phyloP scores from a whole-genome alignment of 371 early-diverging fungal species.

The Gilbertella persicaria region DNA sequence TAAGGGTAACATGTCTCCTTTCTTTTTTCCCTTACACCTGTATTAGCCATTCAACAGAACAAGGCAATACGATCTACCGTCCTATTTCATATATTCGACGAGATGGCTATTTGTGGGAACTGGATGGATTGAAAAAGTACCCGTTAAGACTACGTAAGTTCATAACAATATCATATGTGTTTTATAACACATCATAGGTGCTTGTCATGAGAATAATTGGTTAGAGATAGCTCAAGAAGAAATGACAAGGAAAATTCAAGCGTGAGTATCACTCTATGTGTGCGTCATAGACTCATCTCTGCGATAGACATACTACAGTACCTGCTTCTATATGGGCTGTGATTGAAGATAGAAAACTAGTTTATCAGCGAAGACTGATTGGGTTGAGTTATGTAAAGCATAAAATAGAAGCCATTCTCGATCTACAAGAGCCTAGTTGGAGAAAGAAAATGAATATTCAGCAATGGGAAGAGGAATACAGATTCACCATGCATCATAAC shows the following conservation, averaged over 20 bases:
- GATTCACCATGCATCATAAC: slow-evolving; percentile 9
- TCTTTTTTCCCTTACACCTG: background rate
- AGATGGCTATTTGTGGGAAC: slow-evolving; percentile 48
- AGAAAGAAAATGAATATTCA: background rate
- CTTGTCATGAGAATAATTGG: slow-evolving; percentile 21
- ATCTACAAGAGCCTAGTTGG: slow-evolving; percentile 22
- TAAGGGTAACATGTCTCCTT: background rate
- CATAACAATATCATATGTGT: background rate
- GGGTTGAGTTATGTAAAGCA: slow-evolving; percentile 13
- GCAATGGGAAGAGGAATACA: slow-evolving; percentile 29
- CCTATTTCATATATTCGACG: slow-evolving; percentile 35
- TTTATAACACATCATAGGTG: background rate
- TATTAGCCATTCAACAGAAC: background rate
- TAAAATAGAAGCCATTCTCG: slow-evolving; percentile 17
- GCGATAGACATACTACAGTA: no score
- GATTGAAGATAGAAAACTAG: slow-evolving; percentile 19
- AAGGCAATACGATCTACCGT: slow-evolving; percentile 35
- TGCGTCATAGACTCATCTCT: no score
- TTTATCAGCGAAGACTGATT: slow-evolving; percentile 20
- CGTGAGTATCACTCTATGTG: slow-evolving; percentile 9
- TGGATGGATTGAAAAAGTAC: slow-evolving; percentile 47
- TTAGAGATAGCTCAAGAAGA: slow-evolving; percentile 12
- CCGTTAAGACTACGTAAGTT: slow-evolving; percentile 35
- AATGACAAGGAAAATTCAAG: slow-evolving; percentile 10
- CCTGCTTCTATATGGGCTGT: slow-evolving; percentile 23